Conservation (phyloP, 768 basidiomycete species). For the Rhodotorula sphaerocarpa region DNA sequence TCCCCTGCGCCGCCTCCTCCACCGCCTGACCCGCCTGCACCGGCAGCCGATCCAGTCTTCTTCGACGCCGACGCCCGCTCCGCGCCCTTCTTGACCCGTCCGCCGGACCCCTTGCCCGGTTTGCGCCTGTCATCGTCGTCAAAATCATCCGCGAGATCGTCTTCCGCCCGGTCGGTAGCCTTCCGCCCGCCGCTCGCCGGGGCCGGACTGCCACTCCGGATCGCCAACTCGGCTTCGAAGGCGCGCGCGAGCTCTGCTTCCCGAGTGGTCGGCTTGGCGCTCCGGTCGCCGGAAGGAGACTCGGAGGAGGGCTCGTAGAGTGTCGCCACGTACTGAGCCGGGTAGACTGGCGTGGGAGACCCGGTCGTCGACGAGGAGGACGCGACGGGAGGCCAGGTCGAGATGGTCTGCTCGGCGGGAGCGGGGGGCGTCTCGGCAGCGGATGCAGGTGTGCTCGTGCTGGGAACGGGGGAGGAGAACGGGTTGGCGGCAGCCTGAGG, state of each 20-base stretch:
- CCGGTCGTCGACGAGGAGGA: constrained; percentile 7
- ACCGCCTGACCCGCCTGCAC: constrained; percentile 12
- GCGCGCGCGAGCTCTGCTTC: background rate
- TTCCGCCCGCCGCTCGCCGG: background rate
- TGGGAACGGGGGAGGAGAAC: too few species aligned
- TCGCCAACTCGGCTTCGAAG: background rate
- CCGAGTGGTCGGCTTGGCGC: background rate
- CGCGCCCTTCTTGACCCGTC: constrained; percentile 11
- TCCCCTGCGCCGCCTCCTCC: constrained; percentile 40
- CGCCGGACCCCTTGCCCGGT: constrained; percentile 22
- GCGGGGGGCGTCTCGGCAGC: background rate
- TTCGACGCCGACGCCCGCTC: constrained; percentile 34
- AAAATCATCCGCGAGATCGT: background rate
- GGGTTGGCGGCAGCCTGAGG: too few species aligned
- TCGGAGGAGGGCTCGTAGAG: constrained; percentile 34
- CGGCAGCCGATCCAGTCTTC: background rate
- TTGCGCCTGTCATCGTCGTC: background rate
- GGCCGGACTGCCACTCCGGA: background rate
- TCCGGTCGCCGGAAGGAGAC: too few species aligned
- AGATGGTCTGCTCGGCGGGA: background rate
- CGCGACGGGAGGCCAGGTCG: background rate
- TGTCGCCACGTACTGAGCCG: constrained; percentile 36
- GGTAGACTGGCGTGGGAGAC: constrained; percentile 18
- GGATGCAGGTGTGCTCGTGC: too few species aligned
- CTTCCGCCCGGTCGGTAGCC: background rate